Conservation (phyloP, 2,329 filamentous ascomycete species). For the Aaosphaeria pasadenensis region DNA sequence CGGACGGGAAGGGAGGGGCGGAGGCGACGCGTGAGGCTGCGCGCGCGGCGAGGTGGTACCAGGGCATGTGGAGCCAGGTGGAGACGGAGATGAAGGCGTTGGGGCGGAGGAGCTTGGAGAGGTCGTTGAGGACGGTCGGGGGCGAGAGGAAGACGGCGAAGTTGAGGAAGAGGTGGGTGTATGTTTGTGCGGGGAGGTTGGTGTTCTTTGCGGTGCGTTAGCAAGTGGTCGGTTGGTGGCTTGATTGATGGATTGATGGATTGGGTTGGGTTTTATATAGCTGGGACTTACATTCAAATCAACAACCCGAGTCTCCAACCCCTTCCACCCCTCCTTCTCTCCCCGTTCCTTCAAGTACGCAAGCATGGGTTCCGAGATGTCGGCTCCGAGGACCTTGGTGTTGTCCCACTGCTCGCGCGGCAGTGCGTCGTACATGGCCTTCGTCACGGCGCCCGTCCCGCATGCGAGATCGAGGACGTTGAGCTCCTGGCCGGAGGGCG, state of each 20-base stretch:
- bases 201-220: conserved; percentile 3
- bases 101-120: conserved; percentile 5
- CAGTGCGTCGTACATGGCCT: conserved; percentile 14
- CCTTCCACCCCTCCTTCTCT: conserved; percentile 15
- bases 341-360: conserved; percentile 11
- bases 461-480: conserved; percentile 22
- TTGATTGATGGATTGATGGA: neutral
- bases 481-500: conserved; percentile 1
- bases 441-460: conserved; percentile 20
- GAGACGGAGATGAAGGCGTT: conserved; percentile 19
- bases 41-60: conserved; percentile 7
- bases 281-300: conserved; percentile 17
- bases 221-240: neutral
- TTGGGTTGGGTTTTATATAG: too few species aligned
- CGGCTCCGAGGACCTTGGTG: conserved; percentile 17
- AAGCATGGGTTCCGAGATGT: conserved; percentile 20
- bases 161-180: conserved; percentile 20
- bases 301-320: conserved; percentile 10
- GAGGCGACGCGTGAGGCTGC: conserved; percentile 6
- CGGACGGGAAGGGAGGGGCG: conserved; percentile 5
- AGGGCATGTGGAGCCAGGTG: conserved; percentile 16
- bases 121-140: conserved; percentile 1
- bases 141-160: conserved; percentile 21
- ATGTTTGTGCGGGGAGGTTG: conserved; percentile 9
- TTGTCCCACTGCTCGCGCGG: conserved; percentile 10